phyloP scores from a whole-genome alignment of 2,329 filamentous ascomycete genomes.

The Ascochyta rabiei region DNA sequence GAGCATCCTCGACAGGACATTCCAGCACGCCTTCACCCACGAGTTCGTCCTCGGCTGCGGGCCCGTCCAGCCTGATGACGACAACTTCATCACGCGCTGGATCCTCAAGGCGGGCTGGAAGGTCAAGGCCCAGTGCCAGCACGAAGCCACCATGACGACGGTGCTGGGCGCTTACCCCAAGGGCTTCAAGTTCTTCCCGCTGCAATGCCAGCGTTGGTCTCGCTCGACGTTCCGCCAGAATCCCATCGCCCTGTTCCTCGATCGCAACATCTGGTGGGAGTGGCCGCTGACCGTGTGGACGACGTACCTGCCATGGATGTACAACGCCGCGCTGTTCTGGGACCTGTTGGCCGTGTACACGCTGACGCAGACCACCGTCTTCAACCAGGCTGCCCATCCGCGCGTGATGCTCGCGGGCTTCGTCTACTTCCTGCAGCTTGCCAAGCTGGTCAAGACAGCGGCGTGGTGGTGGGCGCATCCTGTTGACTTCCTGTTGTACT shows the following conservation, averaged over 20 bases:
- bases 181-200: conserved; percentile 27
- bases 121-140: conserved; percentile 59
- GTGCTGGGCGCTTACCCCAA: conserved; percentile 41
- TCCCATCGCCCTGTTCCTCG: conserved; percentile 24
- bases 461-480: conserved; percentile 30
- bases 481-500: conserved; percentile 27
- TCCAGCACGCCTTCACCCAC: conserved; percentile 27
- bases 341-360: conserved; percentile 20
- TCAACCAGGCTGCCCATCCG: conserved; percentile 5
- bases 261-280: conserved; percentile 32
- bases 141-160: conserved; percentile 58
- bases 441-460: conserved; percentile 31
- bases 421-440: conserved; percentile 20
- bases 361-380: conserved; percentile 15
- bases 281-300: conserved; percentile 33
- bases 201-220: conserved; percentile 36
- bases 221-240: conserved; percentile 35
- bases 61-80: conserved; percentile 38
- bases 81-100: conserved; percentile 59
- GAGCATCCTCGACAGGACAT: conserved; percentile 27
- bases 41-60: conserved; percentile 30
- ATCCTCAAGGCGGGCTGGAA: conserved; percentile 55
- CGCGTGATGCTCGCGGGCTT: conserved; percentile 3
- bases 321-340: conserved; percentile 33
- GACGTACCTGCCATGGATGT: conserved; percentile 34